Conservation (phyloP, 176 grass and related monocot species). For the Triticum monococcum region DNA sequence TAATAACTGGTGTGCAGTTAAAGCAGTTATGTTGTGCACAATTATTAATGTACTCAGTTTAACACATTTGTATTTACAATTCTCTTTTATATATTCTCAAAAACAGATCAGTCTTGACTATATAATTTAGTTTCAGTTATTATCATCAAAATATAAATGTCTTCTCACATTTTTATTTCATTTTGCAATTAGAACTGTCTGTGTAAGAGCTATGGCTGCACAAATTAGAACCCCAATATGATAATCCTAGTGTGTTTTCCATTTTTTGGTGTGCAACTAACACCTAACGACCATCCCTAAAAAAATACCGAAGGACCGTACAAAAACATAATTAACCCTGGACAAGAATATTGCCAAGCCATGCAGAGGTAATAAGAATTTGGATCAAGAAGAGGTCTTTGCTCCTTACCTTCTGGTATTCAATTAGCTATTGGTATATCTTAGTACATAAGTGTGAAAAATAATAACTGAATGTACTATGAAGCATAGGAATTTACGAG, state of each 20-base stretch:
- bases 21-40: not conserved
- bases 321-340: not conserved
- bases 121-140: not conserved
- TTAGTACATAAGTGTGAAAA: not conserved
- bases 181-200: not conserved
- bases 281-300: too few species aligned
- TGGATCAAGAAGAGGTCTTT: not conserved
- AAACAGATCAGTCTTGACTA: too few species aligned
- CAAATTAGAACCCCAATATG: not conserved
- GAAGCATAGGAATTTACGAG: slow-evolving; percentile 33
- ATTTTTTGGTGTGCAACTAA: not conserved
- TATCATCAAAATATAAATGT: not conserved
- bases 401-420: not conserved
- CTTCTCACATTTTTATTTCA: too few species aligned
- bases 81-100: too few species aligned
- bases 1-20: not conserved
- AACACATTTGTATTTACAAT: too few species aligned
- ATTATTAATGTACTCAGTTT: too few species aligned
- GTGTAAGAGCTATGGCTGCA: not conserved
- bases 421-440: not conserved
- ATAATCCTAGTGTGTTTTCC: not conserved
- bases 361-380: not conserved
- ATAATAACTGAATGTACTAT: not conserved
- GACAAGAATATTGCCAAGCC: not conserved
- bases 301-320: not conserved